Conservation (phyloP, 1,284 basidiomycete genomes). For the Pseudozyma hubeiensis region DNA sequence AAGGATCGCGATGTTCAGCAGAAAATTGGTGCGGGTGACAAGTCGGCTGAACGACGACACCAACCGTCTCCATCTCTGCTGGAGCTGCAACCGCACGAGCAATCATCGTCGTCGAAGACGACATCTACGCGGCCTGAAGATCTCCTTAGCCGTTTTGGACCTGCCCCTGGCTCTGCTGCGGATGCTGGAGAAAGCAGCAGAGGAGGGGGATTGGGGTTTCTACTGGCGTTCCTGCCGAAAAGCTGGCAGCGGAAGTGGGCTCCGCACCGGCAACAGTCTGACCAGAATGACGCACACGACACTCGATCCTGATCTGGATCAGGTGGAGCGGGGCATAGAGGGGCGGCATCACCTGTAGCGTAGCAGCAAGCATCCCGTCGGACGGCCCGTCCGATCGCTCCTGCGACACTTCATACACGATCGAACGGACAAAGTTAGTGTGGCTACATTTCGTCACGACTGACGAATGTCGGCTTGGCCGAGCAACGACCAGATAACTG, state of each 20-base stretch:
- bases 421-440: no score
- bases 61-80: constrained; percentile 29
- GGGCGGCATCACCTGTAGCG: no score
- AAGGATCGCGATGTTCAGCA: constrained; percentile 16
- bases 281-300: neutral
- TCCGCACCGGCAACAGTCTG: constrained; percentile 1
- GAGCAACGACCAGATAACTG: no score
- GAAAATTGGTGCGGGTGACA: neutral
- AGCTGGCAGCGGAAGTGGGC: constrained; percentile 38
- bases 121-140: constrained; percentile 1
- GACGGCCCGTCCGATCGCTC: no score
- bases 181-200: constrained; percentile 1
- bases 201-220: constrained; percentile 22
- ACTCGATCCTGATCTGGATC: neutral
- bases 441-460: no score
- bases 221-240: constrained; percentile 31
- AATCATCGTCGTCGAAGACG: constrained; percentile 10
- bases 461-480: no score
- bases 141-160: constrained; percentile 44
- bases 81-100: constrained; percentile 22
- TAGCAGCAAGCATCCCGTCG: no score
- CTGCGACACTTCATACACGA: no score
- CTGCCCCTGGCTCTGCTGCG: constrained; percentile 23
- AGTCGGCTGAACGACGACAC: constrained; percentile 1
- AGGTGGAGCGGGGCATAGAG: no score